Percentiles rank a stretch among this genome's conserved stretches.
Conservation (phyloP, 2,329 filamentous ascomycete genomes). For the Trichoderma gracile region DNA sequence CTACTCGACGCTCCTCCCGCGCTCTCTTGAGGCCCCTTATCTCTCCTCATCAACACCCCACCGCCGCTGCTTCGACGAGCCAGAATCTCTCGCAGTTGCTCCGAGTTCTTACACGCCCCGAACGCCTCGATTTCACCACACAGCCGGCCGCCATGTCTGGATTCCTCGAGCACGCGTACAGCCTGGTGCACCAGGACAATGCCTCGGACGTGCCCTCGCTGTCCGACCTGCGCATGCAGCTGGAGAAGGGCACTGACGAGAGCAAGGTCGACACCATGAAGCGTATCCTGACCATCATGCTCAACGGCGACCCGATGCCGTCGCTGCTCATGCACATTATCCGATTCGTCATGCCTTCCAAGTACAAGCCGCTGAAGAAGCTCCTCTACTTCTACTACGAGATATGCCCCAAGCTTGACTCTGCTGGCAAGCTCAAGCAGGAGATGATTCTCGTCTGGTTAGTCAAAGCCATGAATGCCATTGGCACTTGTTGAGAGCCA, state of each 20-base stretch:
- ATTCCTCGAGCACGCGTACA: conserved; percentile 94
- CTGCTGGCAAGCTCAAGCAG: conserved; percentile 92
- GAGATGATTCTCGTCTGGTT: conserved; percentile 99
- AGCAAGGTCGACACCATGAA: conserved; percentile 95
- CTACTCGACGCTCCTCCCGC: conserved; percentile 30
- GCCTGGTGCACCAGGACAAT: conserved; percentile 97
- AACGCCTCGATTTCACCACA: neutral
- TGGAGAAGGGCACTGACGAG: conserved; percentile 93
- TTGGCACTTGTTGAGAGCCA: neutral
- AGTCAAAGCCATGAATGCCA: conserved; percentile 23
- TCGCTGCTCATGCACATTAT: conserved; percentile 99
- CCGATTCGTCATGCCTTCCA: conserved; percentile 98
- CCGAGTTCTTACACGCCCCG: conserved; percentile 25
- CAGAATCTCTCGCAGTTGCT: conserved; percentile 21
- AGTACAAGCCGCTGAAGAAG: conserved; percentile 96
- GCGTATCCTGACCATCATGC: conserved; percentile 93
- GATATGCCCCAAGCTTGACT: conserved; percentile 94
- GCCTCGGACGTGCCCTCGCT: conserved; percentile 85
- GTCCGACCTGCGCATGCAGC: conserved; percentile 87
- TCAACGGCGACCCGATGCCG: conserved; percentile 96
- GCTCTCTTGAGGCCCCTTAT: conserved; percentile 35
- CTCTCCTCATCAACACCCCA: conserved; percentile 35
- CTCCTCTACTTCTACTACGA: conserved; percentile 99
- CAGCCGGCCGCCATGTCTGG: conserved; percentile 72
- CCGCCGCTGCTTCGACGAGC: conserved; percentile 36